Base-by-base conservation (phyloP, 2,329 filamentous ascomycete species). In the Fusarium sp. region DNA sequence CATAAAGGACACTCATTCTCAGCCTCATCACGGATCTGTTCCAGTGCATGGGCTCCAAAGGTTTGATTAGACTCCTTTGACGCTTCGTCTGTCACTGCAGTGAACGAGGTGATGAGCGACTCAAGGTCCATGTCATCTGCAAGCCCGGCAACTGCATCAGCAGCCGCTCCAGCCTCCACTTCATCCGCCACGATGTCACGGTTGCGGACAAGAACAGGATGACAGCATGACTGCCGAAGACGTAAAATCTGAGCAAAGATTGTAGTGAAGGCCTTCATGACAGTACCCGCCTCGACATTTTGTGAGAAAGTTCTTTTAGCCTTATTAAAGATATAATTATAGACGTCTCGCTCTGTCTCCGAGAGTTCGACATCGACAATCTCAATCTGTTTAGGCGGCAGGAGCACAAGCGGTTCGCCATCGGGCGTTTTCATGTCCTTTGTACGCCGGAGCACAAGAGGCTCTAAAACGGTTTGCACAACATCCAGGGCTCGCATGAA, bases 351-450 rank as follows among this genome's bases (percentile, higher is more conserved):
- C 80, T 99, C 96, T 12, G 92, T 85, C 71, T 93, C 85, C 0
- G 94, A 95, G 12, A 99, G 85, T 75, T 97, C 92, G 25, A 99
- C 89, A 62, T 94, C 88, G 59, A 98, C 92, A 55, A 99, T 91
- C n/a, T 93, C 89, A 59, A 98, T 87, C 0, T 88, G 90, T 72
- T 94, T 93, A 1, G 90, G 86, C 4, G 96, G 96, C 9, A 99
- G 82, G 0, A 92, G 89, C 2, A 99, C 95, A 6, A 99, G 81
- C 1, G 83, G 84, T 31, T 83, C 72, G 9, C 96, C 96, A 55
- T 92, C 89, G 0, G 96, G 95, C 0, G 94, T 98, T 80, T 93
- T 97, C 96, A 99, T 99, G 67, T 97, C 94, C 78, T 99, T 99
- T 0, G 96, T 99, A 65, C 96, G 88, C 45, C 96, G 89, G 79